A percentile compares a stretch with the other conserved stretches of the same genome.
These are phyloP conservation scores for Brassica napus DNA, from an alignment of 345 rosid species.

Conservation along the genomic window DNA sequence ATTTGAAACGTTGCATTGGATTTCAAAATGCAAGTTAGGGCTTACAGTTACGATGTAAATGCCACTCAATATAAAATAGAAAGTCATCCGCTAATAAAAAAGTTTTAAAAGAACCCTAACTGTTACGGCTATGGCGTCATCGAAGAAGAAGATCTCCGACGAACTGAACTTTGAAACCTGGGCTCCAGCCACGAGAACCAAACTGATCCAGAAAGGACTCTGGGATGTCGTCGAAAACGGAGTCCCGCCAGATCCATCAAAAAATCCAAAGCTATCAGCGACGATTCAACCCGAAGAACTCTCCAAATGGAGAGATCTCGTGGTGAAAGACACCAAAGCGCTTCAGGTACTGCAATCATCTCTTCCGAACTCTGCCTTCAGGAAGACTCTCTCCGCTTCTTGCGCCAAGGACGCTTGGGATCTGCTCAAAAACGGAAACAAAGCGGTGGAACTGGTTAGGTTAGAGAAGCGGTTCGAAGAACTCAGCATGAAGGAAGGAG, in stretches of 20 bases:
- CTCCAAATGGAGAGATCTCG: slow-evolving; percentile 9
- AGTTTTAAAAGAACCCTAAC: neutral
- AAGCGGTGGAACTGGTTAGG: neutral
- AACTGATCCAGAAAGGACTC: neutral
- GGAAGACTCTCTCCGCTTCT: neutral
- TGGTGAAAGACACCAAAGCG: slow-evolving; percentile 2
- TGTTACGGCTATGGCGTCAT: too few relatives aligned
- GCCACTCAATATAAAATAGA: neutral
- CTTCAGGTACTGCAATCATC: slow-evolving; percentile 3
- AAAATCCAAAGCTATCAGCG: neutral
- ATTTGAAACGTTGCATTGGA: neutral
- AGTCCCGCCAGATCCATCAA: slow-evolving; percentile 4
- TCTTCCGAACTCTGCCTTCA: neutral
- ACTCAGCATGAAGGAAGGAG: neutral
- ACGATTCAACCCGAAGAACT: neutral
- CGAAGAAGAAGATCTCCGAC: neutral
- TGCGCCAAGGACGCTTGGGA: slow-evolving; percentile 10
- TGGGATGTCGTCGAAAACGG: slow-evolving; percentile 19
- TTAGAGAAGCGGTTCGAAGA: slow-evolving; percentile 17
- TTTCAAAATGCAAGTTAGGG: neutral
- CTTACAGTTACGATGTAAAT: neutral
- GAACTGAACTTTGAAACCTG: slow-evolving; percentile 1
- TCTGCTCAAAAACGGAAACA: neutral
- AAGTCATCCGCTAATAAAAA: neutral
- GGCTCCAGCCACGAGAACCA: neutral